Base-by-base conservation (phyloP, 2,329 filamentous ascomycete species). In the Hypoxylon sp. region DNA sequence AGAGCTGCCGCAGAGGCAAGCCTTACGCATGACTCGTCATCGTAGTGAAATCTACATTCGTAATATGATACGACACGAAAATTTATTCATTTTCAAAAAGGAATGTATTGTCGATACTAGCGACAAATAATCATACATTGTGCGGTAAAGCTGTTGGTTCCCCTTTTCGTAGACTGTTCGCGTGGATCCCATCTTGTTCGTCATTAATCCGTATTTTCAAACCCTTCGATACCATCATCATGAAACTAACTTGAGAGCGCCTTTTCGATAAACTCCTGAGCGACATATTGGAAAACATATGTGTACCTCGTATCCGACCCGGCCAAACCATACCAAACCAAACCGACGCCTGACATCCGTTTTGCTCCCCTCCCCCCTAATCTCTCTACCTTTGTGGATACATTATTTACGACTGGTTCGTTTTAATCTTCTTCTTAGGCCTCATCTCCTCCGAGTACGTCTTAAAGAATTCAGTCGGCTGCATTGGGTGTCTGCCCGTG, bases 381-480 rank as follows among this genome's bases (percentile, higher is more conserved):
- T 21, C 25, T 21, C 3, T 21, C 12, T 11, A 14, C 6, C 37
- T 19, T 41, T 47, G 21, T 16, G 11, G 7, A n/a, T 12, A n/a
- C 43, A 41, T 41, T 23, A 41, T 23, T 41, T 23, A 41, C 30
- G n/a, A 58, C 23, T 58, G 46, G 25, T 23, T 43, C 46, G 34
- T 14, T 11, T 58, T 50, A 8, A 8, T 14, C 21, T 54, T 53
- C 37, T 60, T 53, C 48, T 41, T 41, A 2, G 30, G 48, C 3
- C 41, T 25, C 8, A 47, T 21, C 8, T 47, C 23, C 23, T 47
- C 41, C 29, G 21, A 45, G 12, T 53, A 41, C 41, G 39, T 47
- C 57, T 39, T 37, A 12, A 61, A 54, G n/a, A 39, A 39, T 2
- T 39, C 48, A 3, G 41, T 47, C 5, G 50, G 41, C n/a, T 53